Evolutionary conservation across 495 filamentous ascomycete genomes (phyloP).

Genomic region (Beverwykella pulmonaria): DNA sequence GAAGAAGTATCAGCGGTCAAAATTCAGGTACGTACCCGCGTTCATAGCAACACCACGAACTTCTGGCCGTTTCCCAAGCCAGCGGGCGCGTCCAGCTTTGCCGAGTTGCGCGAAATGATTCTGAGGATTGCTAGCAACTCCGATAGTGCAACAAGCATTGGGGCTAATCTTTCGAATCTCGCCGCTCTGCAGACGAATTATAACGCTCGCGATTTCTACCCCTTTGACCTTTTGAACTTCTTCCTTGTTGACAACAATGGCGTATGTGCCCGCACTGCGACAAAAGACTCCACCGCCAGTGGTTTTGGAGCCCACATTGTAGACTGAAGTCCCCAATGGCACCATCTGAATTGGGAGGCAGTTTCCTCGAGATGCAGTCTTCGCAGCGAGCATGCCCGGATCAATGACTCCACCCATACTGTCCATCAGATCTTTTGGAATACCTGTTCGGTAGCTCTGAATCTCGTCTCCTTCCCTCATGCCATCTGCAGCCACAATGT

Average conservation of each 20-base stretch:
- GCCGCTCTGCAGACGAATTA: constrained; percentile 84
- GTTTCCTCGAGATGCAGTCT: constrained; percentile 92
- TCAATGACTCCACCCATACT: constrained; percentile 91
- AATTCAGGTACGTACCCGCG: constrained; percentile 59
- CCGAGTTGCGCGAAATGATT: constrained; percentile 87
- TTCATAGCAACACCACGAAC: constrained; percentile 99
- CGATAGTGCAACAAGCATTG: constrained; percentile 91
- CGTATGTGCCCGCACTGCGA: constrained; percentile 88
- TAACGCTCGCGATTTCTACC: constrained; percentile 63
- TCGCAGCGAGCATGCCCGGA: constrained; percentile 90
- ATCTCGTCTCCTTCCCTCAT: constrained; percentile 89
- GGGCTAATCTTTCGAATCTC: constrained; percentile 85
- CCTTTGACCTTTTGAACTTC: constrained; percentile 53
- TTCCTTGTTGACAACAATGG: constrained; percentile 82
- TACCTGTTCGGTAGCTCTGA: constrained; percentile 85
- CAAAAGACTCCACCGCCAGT: constrained; percentile 83
- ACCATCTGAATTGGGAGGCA: constrained; percentile 94
- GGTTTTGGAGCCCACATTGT: constrained; percentile 77
- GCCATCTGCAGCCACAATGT: constrained; percentile 90
- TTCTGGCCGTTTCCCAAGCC: constrained; percentile 90
- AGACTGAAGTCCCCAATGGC: constrained; percentile 86
- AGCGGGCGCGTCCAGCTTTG: constrained; percentile 89
- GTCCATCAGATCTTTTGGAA: constrained; percentile 78
- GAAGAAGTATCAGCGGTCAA: not conserved
- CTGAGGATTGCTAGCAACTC: constrained; percentile 88